Evolutionary conservation across 2,329 filamentous ascomycete genomes (phyloP).

Genomic region (Claviceps arundinis): DNA sequence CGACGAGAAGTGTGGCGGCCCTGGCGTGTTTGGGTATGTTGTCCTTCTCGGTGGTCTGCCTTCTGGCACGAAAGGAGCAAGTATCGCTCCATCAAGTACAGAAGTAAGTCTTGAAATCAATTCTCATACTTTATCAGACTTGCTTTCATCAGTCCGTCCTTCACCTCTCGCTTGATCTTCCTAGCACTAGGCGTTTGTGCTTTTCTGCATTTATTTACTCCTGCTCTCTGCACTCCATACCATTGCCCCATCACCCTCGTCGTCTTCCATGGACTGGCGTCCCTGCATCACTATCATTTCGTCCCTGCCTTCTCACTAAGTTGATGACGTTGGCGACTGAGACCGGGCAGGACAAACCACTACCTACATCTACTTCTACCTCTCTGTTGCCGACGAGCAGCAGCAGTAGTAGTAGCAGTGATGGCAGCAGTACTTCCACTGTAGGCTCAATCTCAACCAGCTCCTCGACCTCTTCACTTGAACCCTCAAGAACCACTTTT

Average conservation of each 20-base stretch:
- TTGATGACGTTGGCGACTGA: constrained; percentile 20
- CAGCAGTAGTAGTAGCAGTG: constrained; percentile 4
- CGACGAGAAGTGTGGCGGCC: constrained; percentile 50
- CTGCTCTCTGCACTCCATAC: background rate
- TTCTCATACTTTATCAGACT: constrained; percentile 1
- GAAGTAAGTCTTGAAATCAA: constrained; percentile 14
- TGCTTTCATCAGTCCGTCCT: background rate
- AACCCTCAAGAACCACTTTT: background rate
- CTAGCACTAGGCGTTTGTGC: background rate
- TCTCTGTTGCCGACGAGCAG: constrained; percentile 13
- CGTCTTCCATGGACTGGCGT: background rate
- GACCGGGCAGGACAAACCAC: constrained; percentile 22
- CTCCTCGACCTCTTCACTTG: background rate
- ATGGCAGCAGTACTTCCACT: constrained; percentile 16
- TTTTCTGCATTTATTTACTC: background rate
- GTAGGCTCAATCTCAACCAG: constrained; percentile 20
- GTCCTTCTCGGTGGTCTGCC: constrained; percentile 32
- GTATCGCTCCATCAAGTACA: constrained; percentile 10
- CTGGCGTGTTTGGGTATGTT: constrained; percentile 53
- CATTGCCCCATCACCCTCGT: background rate
- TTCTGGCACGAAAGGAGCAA: constrained; percentile 37
- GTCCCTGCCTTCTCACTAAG: constrained; percentile 3
- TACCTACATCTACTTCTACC: constrained; percentile 10
- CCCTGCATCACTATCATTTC: background rate
- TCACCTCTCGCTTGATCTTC: background rate